A percentile compares a stretch with the other conserved stretches of the same genome.
These are phyloP conservation scores for Potentilla sterilis DNA, from an alignment of 306 rosid genomes.

Conservation along the genomic window DNA sequence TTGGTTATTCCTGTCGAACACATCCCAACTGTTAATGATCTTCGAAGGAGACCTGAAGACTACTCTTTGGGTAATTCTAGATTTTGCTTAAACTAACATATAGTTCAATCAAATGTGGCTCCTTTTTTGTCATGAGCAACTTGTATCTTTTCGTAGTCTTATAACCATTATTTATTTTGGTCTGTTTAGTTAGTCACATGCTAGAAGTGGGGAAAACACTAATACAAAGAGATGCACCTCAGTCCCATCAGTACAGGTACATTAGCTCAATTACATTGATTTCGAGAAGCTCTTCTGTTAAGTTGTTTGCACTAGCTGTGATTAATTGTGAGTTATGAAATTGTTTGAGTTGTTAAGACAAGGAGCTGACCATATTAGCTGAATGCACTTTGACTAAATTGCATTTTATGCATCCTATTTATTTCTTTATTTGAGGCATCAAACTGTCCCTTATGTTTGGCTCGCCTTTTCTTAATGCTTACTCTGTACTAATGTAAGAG, in stretches of 20 bases:
- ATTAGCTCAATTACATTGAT: not conserved
- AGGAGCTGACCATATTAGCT: not conserved
- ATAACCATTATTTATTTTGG: not conserved
- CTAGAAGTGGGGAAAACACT: conserved; percentile 61
- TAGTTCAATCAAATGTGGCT: not conserved
- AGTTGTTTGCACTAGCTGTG: not conserved
- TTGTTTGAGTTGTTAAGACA: not conserved
- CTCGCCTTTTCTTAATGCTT: not conserved
- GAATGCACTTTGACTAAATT: not conserved
- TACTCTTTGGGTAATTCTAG: conserved; percentile 54
- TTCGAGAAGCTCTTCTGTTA: not conserved
- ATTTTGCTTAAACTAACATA: not conserved
- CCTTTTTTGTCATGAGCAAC: not conserved
- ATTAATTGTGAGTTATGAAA: not conserved
- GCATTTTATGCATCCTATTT: not conserved
- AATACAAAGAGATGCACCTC: conserved; percentile 63
- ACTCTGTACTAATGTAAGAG: not conserved
- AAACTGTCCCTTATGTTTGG: not conserved
- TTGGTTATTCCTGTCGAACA: conserved; percentile 67
- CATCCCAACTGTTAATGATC: conserved; percentile 61
- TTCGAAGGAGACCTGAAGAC: conserved; percentile 52
- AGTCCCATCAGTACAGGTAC: conserved; percentile 52
- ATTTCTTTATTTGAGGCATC: not conserved
- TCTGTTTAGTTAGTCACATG: conserved; percentile 64
- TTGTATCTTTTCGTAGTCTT: not conserved